These are phyloP conservation scores for Fusarium penzigii DNA, from an alignment of 2,329 filamentous ascomycete species.

Conservation along the genomic window DNA sequence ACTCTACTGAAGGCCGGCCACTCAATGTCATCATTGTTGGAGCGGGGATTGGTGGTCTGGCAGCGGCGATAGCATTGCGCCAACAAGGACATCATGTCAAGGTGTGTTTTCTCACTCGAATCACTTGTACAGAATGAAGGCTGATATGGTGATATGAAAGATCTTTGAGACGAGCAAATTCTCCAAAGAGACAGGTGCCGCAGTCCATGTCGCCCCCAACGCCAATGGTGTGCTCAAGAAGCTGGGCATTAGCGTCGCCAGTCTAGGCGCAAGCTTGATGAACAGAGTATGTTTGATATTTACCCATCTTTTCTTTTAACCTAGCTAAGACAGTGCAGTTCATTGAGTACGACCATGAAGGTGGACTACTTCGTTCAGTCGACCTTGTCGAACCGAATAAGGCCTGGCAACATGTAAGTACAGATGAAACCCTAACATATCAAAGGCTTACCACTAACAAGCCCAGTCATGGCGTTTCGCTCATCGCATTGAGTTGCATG, in stretches of 20 bases:
- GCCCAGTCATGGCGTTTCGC: constrained; percentile 44
- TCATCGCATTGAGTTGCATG: constrained; percentile 54
- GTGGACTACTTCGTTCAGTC: constrained; percentile 36
- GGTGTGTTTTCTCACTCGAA: no score
- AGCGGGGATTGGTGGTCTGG: constrained; percentile 48
- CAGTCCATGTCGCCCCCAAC: constrained; percentile 63
- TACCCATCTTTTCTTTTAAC: neutral
- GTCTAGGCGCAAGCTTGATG: constrained; percentile 39
- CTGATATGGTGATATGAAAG: no score
- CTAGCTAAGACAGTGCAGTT: constrained; percentile 14
- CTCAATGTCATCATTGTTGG: constrained; percentile 7
- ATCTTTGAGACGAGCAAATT: constrained; percentile 54
- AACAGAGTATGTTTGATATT: constrained; percentile 6
- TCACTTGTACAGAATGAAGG: no score
- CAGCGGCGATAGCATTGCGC: constrained; percentile 49
- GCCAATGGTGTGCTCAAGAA: constrained; percentile 54
- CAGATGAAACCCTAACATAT: no score
- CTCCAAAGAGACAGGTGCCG: constrained; percentile 58
- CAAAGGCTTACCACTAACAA: no score
- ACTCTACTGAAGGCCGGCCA: no score
- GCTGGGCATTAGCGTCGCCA: constrained; percentile 40
- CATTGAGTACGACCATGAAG: constrained; percentile 38
- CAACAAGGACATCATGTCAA: constrained; percentile 48
- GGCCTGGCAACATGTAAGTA: constrained; percentile 43
- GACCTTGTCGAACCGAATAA: constrained; percentile 37